These are phyloP conservation scores for Pseudonitzschia pungens DNA, from an alignment of 108 stramenopile genomes.

Conservation along the genomic window DNA sequence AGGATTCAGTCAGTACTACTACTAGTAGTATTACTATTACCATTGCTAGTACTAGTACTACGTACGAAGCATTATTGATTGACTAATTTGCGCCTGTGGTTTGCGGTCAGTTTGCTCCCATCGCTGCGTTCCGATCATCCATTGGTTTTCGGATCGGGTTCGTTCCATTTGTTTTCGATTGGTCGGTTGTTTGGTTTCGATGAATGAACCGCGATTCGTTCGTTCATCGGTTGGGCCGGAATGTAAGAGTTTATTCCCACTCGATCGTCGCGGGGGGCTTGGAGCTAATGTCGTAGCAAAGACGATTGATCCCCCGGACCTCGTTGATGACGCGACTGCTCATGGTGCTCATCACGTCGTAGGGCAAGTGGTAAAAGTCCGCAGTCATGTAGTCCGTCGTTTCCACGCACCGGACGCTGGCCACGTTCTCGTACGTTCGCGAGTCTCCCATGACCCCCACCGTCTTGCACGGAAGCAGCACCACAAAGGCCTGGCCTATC, in stretches of 20 bases:
- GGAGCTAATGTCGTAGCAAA: conserved; percentile 97
- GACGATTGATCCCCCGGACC: conserved; percentile 95
- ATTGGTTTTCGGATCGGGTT: too few species aligned
- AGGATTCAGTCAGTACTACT: too few species aligned
- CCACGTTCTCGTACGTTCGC: conserved; percentile 92
- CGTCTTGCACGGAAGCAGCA: conserved; percentile 92
- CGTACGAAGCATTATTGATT: too few species aligned
- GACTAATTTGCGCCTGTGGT: too few species aligned
- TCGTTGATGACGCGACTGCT: conserved; percentile 97
- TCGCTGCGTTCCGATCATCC: too few species aligned
- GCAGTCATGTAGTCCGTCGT: conserved; percentile 99
- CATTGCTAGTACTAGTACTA: too few species aligned
- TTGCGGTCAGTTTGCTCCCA: too few species aligned
- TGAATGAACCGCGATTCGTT: background rate
- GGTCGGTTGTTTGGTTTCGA: too few species aligned
- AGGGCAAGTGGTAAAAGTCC: conserved; percentile 97
- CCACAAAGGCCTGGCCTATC: conserved; percentile 98
- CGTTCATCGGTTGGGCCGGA: background rate
- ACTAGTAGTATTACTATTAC: too few species aligned
- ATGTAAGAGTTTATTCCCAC: conserved; percentile 83
- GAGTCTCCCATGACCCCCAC: conserved; percentile 99
- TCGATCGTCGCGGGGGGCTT: conserved; percentile 99
- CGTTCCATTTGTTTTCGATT: too few species aligned
- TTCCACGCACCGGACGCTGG: conserved; percentile 91
- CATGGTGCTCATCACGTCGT: conserved; percentile 92